Evolutionary conservation across 169 alveolate genomes (phyloP), one percentile per base, ranked within the genome.

Genomic region (Pseudocohnilembus persalinus): DNA sequence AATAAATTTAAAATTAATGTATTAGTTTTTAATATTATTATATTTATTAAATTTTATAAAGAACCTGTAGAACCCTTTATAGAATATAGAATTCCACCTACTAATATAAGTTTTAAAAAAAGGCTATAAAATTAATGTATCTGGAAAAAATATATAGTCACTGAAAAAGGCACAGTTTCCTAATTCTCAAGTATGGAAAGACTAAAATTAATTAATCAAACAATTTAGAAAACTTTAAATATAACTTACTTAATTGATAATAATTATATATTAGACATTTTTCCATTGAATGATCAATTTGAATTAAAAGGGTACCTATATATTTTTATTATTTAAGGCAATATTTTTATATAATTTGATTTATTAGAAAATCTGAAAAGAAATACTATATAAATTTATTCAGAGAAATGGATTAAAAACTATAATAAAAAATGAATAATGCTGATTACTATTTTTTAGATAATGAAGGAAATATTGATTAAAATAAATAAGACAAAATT

Each of bases 141-240:
- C 16, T 84, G 89, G 89, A 77, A 76, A 31, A 84, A 84, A 6
- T 84, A 84, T 33, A 30, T 73, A n/a, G 89, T 84, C 24, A 84
- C 78, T 31, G 76, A 76, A 34, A 84, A 49, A 16, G 83, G 84
- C 1, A 84, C 65, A 29, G 31, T 31, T 28, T 84, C 89, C 24
- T 1, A 63, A 28, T 84, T 84, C 33, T 73, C 75, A n/a, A 65
- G 63, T 24, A 84, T 84, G 89, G 84, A 84, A 32, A 84, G 89
- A 77, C 72, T 84, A 30, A 84, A 84, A n/a, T 11, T 84, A 25
- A 79, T 76, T 30, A 84, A 76, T 65, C 77, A 68, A n/a, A 32
- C 81, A 0, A 31, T 84, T 15, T 49, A 79, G 27, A 80, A 84
- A 33, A 33, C 64, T 20, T 72, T 84, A n/a, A 84, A 84, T 73